Evolutionary conservation across 2,329 filamentous ascomycete genomes (phyloP).

Genomic region (Clarireedia homoeocarpa): DNA sequence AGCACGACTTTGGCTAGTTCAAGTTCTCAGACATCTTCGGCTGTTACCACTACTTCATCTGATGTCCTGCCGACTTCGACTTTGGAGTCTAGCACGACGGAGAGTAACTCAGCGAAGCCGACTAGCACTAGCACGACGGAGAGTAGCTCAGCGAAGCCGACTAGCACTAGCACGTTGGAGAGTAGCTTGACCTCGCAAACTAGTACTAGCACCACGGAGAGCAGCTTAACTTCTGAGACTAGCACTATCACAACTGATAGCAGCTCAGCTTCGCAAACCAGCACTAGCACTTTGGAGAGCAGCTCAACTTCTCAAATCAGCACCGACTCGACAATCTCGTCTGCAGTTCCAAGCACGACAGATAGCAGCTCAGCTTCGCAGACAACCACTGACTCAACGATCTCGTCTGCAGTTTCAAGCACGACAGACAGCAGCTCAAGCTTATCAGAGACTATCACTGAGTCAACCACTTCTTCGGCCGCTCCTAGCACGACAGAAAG

Average conservation of each 20-base stretch:
- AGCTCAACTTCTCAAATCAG: neutral
- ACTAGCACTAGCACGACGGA: too few species aligned
- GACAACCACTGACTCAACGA: neutral
- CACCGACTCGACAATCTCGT: neutral
- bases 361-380: neutral
- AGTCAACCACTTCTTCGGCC: neutral
- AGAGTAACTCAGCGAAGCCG: neutral
- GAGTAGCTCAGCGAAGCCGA: too few species aligned
- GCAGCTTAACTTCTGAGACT: too few species aligned
- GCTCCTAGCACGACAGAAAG: neutral
- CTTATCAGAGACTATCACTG: neutral
- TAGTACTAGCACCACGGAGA: too few species aligned
- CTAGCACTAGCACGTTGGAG: too few species aligned
- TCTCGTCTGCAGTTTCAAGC: neutral
- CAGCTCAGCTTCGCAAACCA: too few species aligned
- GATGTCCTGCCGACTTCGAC: too few species aligned
- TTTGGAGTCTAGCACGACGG: too few species aligned
- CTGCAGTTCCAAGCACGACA: neutral
- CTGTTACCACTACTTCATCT: too few species aligned
- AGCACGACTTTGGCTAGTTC: constrained; percentile 2
- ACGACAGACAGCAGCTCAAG: neutral
- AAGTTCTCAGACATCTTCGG: too few species aligned
- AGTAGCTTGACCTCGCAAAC: too few species aligned
- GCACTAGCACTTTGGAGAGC: neutral
- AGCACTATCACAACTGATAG: too few species aligned